Conservation (phyloP, 202 grass and related monocot genomes). For the Hordeum pubiflorum region DNA sequence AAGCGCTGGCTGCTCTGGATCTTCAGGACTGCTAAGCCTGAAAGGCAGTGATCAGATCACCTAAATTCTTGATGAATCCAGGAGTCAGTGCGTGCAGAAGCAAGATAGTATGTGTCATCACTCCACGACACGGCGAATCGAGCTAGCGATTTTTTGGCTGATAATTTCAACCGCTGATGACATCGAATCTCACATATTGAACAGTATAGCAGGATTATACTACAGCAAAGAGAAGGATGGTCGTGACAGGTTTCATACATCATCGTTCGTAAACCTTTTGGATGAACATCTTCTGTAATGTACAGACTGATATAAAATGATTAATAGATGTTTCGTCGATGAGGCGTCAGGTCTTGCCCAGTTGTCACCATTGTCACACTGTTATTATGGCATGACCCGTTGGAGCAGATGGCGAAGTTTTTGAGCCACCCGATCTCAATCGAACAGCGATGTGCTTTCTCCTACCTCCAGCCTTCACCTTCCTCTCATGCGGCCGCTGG, state of each 20-base stretch:
- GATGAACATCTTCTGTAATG: conserved; percentile 17
- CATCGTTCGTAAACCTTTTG: neutral
- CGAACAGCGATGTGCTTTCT: too few relatives aligned
- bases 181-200: neutral
- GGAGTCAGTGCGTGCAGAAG: neutral
- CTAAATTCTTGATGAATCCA: neutral
- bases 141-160: conserved; percentile 7
- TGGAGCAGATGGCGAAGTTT: too few relatives aligned
- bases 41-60: neutral
- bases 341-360: neutral
- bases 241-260: neutral
- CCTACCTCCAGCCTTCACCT: too few relatives aligned
- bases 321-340: neutral
- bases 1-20: neutral
- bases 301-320: neutral
- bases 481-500: too few relatives aligned
- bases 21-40: neutral
- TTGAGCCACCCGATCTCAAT: too few relatives aligned
- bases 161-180: neutral
- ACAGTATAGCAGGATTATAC: neutral
- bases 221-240: neutral
- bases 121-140: neutral
- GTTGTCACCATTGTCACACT: neutral
- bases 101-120: neutral
- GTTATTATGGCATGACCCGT: too few relatives aligned